Conservation (phyloP, 1,284 basidiomycete genomes). For the Baeospora myosura region DNA sequence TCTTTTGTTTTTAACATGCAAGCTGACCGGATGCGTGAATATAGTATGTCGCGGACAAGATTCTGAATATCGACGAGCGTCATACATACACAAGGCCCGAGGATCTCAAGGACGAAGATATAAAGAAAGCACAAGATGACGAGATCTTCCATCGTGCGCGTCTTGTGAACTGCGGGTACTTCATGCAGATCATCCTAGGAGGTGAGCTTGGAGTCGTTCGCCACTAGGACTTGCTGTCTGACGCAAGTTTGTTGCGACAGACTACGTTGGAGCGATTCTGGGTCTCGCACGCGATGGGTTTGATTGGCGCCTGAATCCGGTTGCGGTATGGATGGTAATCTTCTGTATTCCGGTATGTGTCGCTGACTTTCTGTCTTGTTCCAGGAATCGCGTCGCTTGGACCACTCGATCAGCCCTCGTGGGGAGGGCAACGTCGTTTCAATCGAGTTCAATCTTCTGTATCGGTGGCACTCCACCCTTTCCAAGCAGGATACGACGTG, state of each 20-base stretch:
- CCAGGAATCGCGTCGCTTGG: slow-evolving; percentile 37
- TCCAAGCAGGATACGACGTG: slow-evolving; percentile 55
- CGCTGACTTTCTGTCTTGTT: background rate
- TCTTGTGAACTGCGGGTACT: slow-evolving; percentile 68
- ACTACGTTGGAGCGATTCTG: slow-evolving; percentile 70
- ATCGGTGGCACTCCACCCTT: slow-evolving; percentile 69
- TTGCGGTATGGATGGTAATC: slow-evolving; percentile 34
- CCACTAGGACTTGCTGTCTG: background rate
- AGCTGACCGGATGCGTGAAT: slow-evolving; percentile 9
- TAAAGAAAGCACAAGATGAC: slow-evolving; percentile 45
- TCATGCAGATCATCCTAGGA: slow-evolving; percentile 63
- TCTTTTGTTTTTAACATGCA: background rate
- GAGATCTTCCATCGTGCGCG: slow-evolving; percentile 73
- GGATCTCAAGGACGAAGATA: slow-evolving; percentile 23
- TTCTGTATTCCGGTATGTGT: background rate
- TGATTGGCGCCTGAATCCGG: slow-evolving; percentile 56
- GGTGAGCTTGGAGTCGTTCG: slow-evolving; percentile 23
- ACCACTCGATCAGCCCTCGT: slow-evolving; percentile 44
- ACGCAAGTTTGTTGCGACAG: slow-evolving; percentile 19
- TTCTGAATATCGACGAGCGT: slow-evolving; percentile 64
- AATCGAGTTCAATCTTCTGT: slow-evolving; percentile 69
- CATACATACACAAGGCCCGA: slow-evolving; percentile 33
- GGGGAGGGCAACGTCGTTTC: slow-evolving; percentile 70
- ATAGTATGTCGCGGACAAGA: slow-evolving; percentile 64
- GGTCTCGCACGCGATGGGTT: slow-evolving; percentile 55